These are phyloP conservation scores for Leccinum imitatum DNA, from an alignment of 768 basidiomycete genomes.

Conservation along the genomic window DNA sequence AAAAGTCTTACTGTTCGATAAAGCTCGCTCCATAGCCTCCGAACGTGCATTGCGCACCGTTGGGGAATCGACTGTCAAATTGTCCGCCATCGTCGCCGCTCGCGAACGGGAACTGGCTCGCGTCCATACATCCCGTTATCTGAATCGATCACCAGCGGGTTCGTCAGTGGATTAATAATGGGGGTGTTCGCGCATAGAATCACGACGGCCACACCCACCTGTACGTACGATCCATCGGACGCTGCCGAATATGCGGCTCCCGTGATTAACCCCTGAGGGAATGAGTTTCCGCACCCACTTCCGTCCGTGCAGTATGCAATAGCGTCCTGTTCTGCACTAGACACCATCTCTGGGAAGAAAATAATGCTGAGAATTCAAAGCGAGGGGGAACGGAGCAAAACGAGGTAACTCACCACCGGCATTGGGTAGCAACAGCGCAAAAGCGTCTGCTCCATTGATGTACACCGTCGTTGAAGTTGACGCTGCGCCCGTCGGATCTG, in stretches of 20 bases:
- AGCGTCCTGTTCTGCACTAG: conserved; percentile 39
- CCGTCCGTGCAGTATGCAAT: conserved; percentile 37
- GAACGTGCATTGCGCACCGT: conserved; percentile 53
- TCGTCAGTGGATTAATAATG: background rate
- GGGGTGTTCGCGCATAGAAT: background rate
- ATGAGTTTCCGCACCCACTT: conserved; percentile 28
- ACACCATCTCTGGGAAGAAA: conserved; percentile 35
- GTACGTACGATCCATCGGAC: conserved; percentile 39
- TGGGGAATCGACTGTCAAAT: conserved; percentile 49
- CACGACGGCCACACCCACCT: conserved; percentile 25
- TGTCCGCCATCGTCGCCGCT: conserved; percentile 46
- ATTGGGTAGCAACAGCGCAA: conserved; percentile 37
- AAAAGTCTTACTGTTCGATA: conserved; percentile 43
- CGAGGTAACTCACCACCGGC: conserved; percentile 30
- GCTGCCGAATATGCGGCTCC: conserved; percentile 36
- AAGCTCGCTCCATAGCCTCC: conserved; percentile 53
- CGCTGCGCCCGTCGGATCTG: conserved; percentile 38
- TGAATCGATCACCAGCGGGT: conserved; percentile 6
- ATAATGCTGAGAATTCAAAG: background rate
- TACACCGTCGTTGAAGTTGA: conserved; percentile 38
- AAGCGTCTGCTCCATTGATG: conserved; percentile 27
- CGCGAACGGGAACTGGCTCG: conserved; percentile 31
- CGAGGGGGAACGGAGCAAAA: background rate
- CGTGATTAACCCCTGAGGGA: conserved; percentile 39
- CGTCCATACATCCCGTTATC: conserved; percentile 42